phyloP scores from a whole-genome alignment of 2,329 filamentous ascomycete species.

The Sporothrix brunneoviolacea region DNA sequence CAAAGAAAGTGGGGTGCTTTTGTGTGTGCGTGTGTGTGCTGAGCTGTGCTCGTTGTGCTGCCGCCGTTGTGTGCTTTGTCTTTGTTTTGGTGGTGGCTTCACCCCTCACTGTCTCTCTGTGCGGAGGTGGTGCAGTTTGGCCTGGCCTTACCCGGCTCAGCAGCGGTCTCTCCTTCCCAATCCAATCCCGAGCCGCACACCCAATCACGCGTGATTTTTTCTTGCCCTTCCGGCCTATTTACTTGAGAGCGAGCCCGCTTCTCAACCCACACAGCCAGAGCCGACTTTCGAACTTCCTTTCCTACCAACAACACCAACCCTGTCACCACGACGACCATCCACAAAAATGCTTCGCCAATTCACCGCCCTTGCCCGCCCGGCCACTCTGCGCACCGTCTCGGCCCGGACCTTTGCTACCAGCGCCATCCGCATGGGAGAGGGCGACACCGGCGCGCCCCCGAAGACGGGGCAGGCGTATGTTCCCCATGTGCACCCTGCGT shows the following conservation, averaged over 20 bases:
- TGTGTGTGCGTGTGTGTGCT: too few species aligned
- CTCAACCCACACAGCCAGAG: too few species aligned
- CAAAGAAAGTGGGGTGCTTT: too few species aligned
- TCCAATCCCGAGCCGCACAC: constrained; percentile 8
- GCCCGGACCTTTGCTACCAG: constrained; percentile 58
- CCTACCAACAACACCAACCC: background rate
- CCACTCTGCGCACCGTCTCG: constrained; percentile 42
- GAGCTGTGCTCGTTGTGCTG: too few species aligned
- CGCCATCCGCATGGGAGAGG: constrained; percentile 57
- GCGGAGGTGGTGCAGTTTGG: background rate
- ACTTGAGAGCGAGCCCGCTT: background rate
- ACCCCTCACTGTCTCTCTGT: too few species aligned
- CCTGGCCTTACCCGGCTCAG: too few species aligned
- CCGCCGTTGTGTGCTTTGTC: too few species aligned
- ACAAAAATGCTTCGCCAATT: constrained; percentile 60
- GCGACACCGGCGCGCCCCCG: constrained; percentile 60
- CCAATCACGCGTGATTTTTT: constrained; percentile 20
- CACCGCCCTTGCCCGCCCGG: constrained; percentile 46
- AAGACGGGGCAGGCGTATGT: constrained; percentile 48
- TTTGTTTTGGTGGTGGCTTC: too few species aligned
- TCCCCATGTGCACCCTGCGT: too few species aligned
- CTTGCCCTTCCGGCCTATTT: constrained; percentile 8
- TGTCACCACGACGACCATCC: constrained; percentile 35
- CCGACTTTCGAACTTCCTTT: background rate
- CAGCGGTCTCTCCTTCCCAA: background rate